Evolutionary conservation across 2,329 filamentous ascomycete genomes (phyloP), one percentile per base, ranked within the genome.

Genomic region (Colletotrichum chrysophilum): DNA sequence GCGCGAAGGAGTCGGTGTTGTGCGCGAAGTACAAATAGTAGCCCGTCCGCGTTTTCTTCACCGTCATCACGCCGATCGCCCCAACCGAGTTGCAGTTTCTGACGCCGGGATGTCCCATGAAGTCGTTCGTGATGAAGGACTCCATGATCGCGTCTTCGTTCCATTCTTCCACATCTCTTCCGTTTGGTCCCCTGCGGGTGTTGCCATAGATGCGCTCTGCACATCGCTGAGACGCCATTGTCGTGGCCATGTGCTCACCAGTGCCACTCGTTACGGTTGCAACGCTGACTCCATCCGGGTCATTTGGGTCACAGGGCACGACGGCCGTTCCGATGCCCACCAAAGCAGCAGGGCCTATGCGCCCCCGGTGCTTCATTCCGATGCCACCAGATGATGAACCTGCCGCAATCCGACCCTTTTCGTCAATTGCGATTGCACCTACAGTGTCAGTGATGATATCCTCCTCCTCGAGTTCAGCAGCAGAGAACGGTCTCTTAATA

Each of bases 311-410:
- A 30, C 89, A 88, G 3, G 96, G 96, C n/a, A 98, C 91, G 32
- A 99, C 94, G 43, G 95, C 94, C 24, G 96, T 96, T 71, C 97
- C 97, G 69, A 98, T 92, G 9, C 97, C 96, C 16, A 98, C 95
- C 18, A 99, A 89, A 24, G 97, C 97, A 38, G 97, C 97, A 36
- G 97, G 97, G 0, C 97, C 97, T 77, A 98, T 91, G 43, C 97
- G 94, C 7, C 97, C 97, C 76, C 93, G 92, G 84, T 98, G 96
- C 83, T 99, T 99, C 96, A 99, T 98, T 32, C 97, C 96, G 82
- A 99, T 99, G 2, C 97, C 97, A 7, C 97, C 97, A 18, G 97
- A 99, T 3, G 97, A 99, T 3, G 97, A 98, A 18, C 94, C 97
- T 5, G 96, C 97, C 6, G 97, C 96, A 81, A 99, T 98, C 74